Conservation (phyloP, 352 stramenopile genomes). For the Aphanomyces invadans region DNA sequence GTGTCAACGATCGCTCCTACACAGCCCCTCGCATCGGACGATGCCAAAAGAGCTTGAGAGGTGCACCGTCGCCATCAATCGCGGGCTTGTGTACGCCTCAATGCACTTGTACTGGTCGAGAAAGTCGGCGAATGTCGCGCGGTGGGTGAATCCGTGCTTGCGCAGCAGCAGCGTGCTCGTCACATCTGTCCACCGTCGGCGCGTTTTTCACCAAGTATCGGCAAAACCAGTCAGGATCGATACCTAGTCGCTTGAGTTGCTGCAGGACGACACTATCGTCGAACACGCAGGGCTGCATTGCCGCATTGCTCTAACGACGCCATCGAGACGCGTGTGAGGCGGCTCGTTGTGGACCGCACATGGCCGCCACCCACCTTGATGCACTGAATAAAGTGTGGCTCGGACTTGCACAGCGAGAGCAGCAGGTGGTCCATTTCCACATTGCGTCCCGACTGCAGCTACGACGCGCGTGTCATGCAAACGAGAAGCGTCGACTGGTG, state of each 20-base stretch:
- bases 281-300: too few species aligned
- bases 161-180: neutral
- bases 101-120: neutral
- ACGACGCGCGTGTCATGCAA: neutral
- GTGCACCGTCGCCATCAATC: neutral
- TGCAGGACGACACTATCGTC: too few species aligned
- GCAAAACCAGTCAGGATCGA: neutral
- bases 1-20: neutral
- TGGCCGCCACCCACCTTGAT: neutral
- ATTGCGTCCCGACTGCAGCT: neutral
- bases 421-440: constrained; percentile 3
- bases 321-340: too few species aligned
- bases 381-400: constrained; percentile 21
- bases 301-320: too few species aligned
- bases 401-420: constrained; percentile 3
- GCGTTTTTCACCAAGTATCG: neutral
- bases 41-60: neutral
- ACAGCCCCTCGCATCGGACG: neutral
- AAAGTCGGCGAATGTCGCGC: constrained; percentile 7
- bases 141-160: neutral
- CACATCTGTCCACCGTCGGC: neutral
- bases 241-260: too few species aligned
- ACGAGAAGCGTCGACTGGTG: neutral
- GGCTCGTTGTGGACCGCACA: neutral
- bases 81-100: neutral